Evolutionary conservation across 495 filamentous ascomycete genomes (phyloP).

Genomic region (Hypoxylon perforatum): DNA sequence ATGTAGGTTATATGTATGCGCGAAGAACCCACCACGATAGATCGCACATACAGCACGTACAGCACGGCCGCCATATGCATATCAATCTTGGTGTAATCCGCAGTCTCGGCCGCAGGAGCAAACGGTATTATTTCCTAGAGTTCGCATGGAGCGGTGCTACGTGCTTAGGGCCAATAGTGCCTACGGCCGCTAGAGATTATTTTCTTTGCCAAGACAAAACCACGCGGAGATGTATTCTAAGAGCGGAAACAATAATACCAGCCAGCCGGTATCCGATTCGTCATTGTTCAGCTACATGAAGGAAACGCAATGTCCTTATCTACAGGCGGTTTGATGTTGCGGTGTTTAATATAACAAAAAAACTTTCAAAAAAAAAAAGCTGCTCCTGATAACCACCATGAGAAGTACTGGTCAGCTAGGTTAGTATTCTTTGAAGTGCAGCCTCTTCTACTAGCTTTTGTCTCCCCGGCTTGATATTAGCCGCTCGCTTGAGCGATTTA

Average conservation of each 20-base stretch:
- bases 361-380: not conserved
- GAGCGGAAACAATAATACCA: not conserved
- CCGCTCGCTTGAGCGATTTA: slow-evolving; percentile 7
- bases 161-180: slow-evolving; percentile 1
- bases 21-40: slow-evolving; percentile 4
- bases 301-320: not conserved
- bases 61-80: slow-evolving; percentile 18
- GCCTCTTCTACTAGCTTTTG: not conserved
- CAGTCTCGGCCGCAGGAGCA: slow-evolving; percentile 7
- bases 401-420: slow-evolving; percentile 4
- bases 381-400: slow-evolving; percentile 1
- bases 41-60: too few relatives aligned
- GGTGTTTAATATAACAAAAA: too few relatives aligned
- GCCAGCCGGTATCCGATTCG: not conserved
- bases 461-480: slow-evolving; percentile 15
- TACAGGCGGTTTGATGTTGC: not conserved
- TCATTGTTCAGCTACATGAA: not conserved
- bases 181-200: slow-evolving; percentile 6
- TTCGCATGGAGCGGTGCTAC: not conserved
- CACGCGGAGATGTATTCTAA: slow-evolving; percentile 4
- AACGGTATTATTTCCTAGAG: not conserved
- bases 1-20: not conserved
- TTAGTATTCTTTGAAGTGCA: not conserved
- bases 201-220: slow-evolving; percentile 14
- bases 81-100: slow-evolving; percentile 20